Evolutionary conservation across 768 basidiomycete genomes (phyloP).

Genomic region (Coprinopsis sp.): DNA sequence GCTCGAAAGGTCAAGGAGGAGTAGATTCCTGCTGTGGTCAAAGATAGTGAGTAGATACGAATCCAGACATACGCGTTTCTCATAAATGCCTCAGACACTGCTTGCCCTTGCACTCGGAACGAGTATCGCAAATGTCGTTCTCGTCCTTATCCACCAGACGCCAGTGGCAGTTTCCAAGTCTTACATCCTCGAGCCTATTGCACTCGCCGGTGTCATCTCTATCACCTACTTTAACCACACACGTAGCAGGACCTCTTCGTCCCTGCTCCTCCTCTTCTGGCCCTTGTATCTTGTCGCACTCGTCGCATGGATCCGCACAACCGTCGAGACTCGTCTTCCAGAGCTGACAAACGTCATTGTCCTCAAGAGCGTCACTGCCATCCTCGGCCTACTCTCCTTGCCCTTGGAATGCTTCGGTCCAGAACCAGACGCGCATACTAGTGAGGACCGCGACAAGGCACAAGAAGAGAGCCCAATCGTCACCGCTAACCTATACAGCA

Average conservation of each 20-base stretch:
- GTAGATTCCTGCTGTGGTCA: conserved; percentile 44
- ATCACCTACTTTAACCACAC: conserved; percentile 69
- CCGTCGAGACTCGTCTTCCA: conserved; percentile 26
- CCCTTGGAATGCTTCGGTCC: conserved; percentile 67
- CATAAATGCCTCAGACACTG: conserved; percentile 33
- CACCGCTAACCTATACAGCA: conserved; percentile 77
- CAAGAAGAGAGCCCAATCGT: conserved; percentile 63
- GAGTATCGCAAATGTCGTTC: conserved; percentile 40
- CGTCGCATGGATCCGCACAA: conserved; percentile 59
- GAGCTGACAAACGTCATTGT: conserved; percentile 32
- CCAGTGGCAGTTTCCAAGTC: conserved; percentile 42
- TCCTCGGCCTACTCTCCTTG: conserved; percentile 52
- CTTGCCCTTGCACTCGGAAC: conserved; percentile 42
- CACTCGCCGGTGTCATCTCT: conserved; percentile 41
- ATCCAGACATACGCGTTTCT: background rate
- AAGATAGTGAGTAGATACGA: conserved; percentile 57
- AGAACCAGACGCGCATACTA: conserved; percentile 34
- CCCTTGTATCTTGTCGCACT: conserved; percentile 53
- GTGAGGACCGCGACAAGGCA: conserved; percentile 32
- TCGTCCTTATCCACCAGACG: conserved; percentile 31
- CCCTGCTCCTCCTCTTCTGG: conserved; percentile 78
- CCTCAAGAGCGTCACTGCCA: conserved; percentile 39
- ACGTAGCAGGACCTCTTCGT: conserved; percentile 64
- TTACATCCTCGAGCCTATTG: conserved; percentile 55
- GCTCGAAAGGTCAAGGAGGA: conserved; percentile 38